Evolutionary conservation across 805 yeast genomes (phyloP), one percentile per base, ranked within the genome.

Genomic region (Candida argentea): DNA sequence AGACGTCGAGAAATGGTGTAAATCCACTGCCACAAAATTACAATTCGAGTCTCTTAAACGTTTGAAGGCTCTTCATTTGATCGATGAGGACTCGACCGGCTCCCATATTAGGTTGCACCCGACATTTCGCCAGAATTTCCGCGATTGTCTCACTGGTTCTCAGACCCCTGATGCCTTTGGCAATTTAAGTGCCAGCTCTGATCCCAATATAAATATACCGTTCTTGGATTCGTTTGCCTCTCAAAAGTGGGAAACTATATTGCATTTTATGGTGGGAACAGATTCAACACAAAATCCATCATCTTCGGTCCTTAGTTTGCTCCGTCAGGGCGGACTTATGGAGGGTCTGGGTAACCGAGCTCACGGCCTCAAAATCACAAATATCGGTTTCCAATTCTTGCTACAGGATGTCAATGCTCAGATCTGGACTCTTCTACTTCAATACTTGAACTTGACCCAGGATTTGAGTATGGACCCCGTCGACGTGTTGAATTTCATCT

Each of bases 191-290:
- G 69, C 70, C 13, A 35, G 66, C 21, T 61, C 64, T 6, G 76
- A 75, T 35, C 67, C 71, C 25, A 57, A 58, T 17, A 79, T 81
- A 4, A 75, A 71, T 26, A 53, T 75, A n/a, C 67, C 65, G 20
- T 79, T 77, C 42, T 60, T 89, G 26, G 93, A 84, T 40, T 62
- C 63, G 22, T 87, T 85, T 54, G 94, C 95, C 9, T 69, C 85
- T 5, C 70, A 67, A 25, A 85, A 81, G 47, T 91, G 98, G 98
- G 99, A 91, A 49, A 73, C 84, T 5, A 89, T 91, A 40, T 62
- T 91, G 42, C 97, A 91, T 62, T 91, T 79, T 58, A 89, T 91
- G 97, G 99, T 91, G 24, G 95, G 97, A 2, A 84, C 96, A 0
- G 82, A 83, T 28, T 57, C 77, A 25, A 63, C 70, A 7, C 67